Percentiles rank a stretch among this genome's conserved stretches.
phyloP scores from a whole-genome alignment of 768 basidiomycete genomes.

The Tylopilus rubrobrunneus region DNA sequence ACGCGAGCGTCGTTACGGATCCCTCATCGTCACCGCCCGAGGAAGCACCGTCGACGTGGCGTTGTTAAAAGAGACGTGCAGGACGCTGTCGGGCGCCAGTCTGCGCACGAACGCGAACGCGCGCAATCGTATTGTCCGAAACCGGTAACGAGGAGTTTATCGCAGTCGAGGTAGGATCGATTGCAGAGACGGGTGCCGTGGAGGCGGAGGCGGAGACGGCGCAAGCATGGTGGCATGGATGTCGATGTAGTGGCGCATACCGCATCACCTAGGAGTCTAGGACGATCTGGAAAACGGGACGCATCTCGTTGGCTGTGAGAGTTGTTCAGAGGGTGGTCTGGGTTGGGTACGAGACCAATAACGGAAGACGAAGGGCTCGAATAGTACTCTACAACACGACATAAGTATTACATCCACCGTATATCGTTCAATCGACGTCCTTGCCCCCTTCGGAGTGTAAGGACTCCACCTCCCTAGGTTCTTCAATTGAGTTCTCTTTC shows the following conservation, averaged over 20 bases:
- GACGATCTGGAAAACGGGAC: conserved; percentile 63
- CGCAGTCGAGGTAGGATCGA: not conserved
- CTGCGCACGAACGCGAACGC: conserved; percentile 31
- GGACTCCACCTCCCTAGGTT: conserved; percentile 31
- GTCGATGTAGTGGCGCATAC: conserved; percentile 77
- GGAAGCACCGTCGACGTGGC: conserved; percentile 41
- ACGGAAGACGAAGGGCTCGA: conserved; percentile 23
- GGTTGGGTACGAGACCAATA: conserved; percentile 72
- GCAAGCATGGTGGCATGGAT: conserved; percentile 51
- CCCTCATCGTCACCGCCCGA: not conserved
- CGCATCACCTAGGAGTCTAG: conserved; percentile 49
- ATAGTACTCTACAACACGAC: not conserved
- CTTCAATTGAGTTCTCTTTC: conserved; percentile 20
- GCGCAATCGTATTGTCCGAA: conserved; percentile 40
- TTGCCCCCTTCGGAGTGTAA: conserved; percentile 18
- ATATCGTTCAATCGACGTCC: conserved; percentile 28
- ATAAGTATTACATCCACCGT: not conserved
- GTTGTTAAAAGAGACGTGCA: conserved; percentile 64
- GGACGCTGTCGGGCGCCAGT: conserved; percentile 48
- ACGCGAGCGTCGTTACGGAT: conserved; percentile 20
- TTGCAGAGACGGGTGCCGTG: conserved; percentile 6
- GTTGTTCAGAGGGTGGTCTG: conserved; percentile 81
- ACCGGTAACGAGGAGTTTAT: conserved; percentile 75
- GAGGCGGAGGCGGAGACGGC: conserved; percentile 28
- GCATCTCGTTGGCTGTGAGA: conserved; percentile 68